Base-by-base conservation (phyloP, 2,329 filamentous ascomycete genomes). In the Colletotrichum trifolii region DNA sequence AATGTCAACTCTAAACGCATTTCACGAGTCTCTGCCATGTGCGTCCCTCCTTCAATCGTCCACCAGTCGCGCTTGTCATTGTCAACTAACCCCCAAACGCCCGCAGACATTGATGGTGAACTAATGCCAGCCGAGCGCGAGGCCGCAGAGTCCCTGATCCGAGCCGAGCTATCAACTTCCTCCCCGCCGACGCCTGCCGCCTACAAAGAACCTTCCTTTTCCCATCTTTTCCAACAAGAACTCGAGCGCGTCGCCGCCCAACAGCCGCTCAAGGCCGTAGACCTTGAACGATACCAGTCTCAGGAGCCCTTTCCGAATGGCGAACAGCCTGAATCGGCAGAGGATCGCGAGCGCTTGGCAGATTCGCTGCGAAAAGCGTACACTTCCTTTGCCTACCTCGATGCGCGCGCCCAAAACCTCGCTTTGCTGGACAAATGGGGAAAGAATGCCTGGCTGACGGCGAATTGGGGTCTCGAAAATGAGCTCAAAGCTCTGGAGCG, bases 401-500 rank as follows among this genome's bases (percentile, higher is more conserved):
- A 75, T 11, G 72, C 78, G n/a, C 84, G 87, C 4, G 75, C 80
- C 40, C 72, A 82, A 38, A 83, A 87, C 77, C 86, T 97, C 15
- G 81, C 83, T 1, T 83, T 97, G n/a, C 86, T 97, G 17, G 92
- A 96, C 72, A 84, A 84, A 54, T 90, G 90, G 77, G 96, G 95
- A 70, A 93, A 93, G 79, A 97, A 97, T 76, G 91, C 93, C 9
- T 98, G 96, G 95, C 83, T 99, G 60, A 85, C 97, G 8, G 88
- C 88, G 6, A 99, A 99, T 77, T 87, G 90, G 71, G 88, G 92
- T 70, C 77, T 94, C 17, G 95, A 97, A 78, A 87, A 87, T 47
- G 85, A 93, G 46, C 78, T 96, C 55, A 84, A 85, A 54, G 77
- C 77, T 11, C 73, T 96, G 34, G 95, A 98, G 82, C 82, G 83